Percentiles rank a stretch among this genome's conserved stretches.
Evolutionary conservation across 1,139 yeast genomes (phyloP).

Genomic region (Diutina scorzettiae): DNA sequence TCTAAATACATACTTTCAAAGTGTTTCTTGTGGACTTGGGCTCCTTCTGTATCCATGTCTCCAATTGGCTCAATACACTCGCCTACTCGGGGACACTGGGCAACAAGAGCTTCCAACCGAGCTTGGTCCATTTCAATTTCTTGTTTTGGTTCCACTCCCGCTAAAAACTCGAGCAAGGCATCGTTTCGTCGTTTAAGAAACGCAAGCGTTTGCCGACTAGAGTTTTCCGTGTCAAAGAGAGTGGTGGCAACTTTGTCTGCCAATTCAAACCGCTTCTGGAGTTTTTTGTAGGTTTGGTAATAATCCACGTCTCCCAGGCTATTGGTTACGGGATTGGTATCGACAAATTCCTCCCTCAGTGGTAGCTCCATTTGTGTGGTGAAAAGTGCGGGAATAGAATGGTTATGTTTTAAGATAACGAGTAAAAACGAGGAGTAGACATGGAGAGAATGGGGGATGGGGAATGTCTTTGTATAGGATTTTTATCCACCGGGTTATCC

Average conservation of each 20-base stretch:
- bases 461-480: too few species aligned
- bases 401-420: too few species aligned
- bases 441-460: too few species aligned
- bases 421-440: too few species aligned
- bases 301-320: neutral
- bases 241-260: neutral
- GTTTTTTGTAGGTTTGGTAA: slow-evolving; percentile 1
- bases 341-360: neutral
- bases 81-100: neutral
- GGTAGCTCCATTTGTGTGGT: neutral
- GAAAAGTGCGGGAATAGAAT: too few species aligned
- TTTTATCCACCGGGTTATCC: too few species aligned
- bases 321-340: neutral
- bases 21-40: neutral
- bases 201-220: neutral
- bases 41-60: neutral
- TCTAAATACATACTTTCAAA: neutral
- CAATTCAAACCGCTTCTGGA: slow-evolving; percentile 4
- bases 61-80: neutral
- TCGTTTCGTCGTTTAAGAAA: slow-evolving; percentile 5
- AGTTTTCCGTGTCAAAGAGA: neutral
- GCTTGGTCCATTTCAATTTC: neutral
- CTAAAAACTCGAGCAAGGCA: neutral
- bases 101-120: neutral
- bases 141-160: neutral